A percentile compares a stretch with the other conserved stretches of the same genome.
phyloP scores from a whole-genome alignment of 768 basidiomycete species.

The Suillus subalutaceus region DNA sequence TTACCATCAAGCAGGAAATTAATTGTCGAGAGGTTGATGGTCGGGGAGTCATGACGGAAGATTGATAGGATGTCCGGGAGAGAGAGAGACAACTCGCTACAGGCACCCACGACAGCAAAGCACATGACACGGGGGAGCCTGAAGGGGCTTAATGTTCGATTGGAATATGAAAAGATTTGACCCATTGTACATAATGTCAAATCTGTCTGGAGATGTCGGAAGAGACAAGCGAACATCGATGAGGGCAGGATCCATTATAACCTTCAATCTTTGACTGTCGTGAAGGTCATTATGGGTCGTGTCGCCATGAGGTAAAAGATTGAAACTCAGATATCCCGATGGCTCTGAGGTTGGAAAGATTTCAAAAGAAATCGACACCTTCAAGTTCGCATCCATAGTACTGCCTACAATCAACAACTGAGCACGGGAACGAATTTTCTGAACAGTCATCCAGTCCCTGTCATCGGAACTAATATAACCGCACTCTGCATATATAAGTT shows the following conservation, averaged over 20 bases:
- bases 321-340: not conserved
- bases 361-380: not conserved
- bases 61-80: not conserved
- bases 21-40: not conserved
- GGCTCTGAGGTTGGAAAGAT: not conserved
- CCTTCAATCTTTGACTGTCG: not conserved
- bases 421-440: not conserved
- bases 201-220: not conserved
- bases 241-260: not conserved
- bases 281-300: not conserved
- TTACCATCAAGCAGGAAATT: not conserved
- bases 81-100: not conserved
- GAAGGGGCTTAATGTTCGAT: not conserved
- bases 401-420: not conserved
- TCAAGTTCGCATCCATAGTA: not conserved
- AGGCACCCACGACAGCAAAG: not conserved
- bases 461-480: not conserved
- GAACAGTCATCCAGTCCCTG: not conserved
- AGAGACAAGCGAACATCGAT: not conserved
- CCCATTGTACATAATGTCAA: not conserved
- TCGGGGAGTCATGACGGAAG: not conserved
- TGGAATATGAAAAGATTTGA: not conserved
- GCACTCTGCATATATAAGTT: not conserved
- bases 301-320: not conserved
- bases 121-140: not conserved